Percentiles rank a stretch among this genome's conserved stretches.
Conservation (phyloP, 2,329 filamentous ascomycete species). For the Dactylellina leptospora region DNA sequence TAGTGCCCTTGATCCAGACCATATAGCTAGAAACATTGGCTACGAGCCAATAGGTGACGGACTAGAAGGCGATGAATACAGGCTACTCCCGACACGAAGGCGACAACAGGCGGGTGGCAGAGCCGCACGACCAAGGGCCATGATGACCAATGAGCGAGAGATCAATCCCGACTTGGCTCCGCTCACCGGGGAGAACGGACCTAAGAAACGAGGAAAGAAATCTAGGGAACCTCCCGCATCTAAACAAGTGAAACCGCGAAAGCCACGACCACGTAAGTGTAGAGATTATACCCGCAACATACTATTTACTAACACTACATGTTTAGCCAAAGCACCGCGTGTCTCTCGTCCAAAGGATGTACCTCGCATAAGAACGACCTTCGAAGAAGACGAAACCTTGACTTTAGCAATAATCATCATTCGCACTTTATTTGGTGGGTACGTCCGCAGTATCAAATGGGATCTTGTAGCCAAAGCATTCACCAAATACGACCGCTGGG, state of each 20-base stretch:
- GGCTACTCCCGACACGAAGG: slow-evolving; percentile 12
- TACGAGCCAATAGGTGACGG: slow-evolving; percentile 16
- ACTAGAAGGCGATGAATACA: slow-evolving; percentile 4
- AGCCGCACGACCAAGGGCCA: slow-evolving; percentile 12
- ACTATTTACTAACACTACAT: background rate
- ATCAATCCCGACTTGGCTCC: slow-evolving; percentile 29
- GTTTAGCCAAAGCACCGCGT: slow-evolving; percentile 16
- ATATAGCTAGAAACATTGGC: slow-evolving; percentile 21
- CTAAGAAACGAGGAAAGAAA: slow-evolving; percentile 39
- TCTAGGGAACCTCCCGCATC: slow-evolving; percentile 12
- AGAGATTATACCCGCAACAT: background rate
- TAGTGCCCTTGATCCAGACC: slow-evolving; percentile 11
- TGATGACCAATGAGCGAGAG: slow-evolving; percentile 35
- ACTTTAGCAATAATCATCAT: slow-evolving; percentile 50
- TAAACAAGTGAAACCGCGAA: slow-evolving; percentile 19
- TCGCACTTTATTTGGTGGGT: slow-evolving; percentile 47
- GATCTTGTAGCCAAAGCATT: slow-evolving; percentile 44
- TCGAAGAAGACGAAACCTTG: slow-evolving; percentile 49
- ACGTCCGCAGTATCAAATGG: slow-evolving; percentile 51
- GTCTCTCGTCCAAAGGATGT: slow-evolving; percentile 43
- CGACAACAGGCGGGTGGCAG: slow-evolving; percentile 46
- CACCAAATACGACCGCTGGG: slow-evolving; percentile 42
- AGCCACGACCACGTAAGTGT: slow-evolving; percentile 25
- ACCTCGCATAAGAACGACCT: slow-evolving; percentile 45
- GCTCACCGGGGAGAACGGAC: background rate